Evolutionary conservation across 148 eudicot species (phyloP).

Genomic region (Rhododendron griersonianum): DNA sequence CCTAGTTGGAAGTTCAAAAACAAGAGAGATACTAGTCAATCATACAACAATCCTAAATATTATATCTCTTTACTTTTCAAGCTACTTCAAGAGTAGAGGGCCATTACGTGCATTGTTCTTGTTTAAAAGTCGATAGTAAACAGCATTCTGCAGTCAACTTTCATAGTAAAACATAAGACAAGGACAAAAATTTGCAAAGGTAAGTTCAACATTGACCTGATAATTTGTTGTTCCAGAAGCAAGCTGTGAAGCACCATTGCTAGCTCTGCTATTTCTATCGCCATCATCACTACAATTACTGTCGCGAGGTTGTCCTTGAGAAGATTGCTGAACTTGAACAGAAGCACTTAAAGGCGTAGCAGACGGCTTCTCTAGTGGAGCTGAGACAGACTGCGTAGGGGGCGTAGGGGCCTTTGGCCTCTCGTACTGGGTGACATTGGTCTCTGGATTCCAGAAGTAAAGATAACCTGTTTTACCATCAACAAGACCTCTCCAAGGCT

Average conservation of each 20-base stretch:
- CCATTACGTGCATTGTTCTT: not conserved
- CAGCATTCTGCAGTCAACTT: not conserved
- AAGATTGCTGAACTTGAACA: conserved; percentile 54
- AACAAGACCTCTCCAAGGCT: conserved; percentile 93
- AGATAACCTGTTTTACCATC: conserved; percentile 86
- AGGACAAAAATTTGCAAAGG: not conserved
- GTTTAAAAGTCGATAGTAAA: not conserved
- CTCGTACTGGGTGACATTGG: conserved; percentile 94
- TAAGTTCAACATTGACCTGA: conserved; percentile 41
- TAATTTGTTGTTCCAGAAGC: conserved; percentile 31
- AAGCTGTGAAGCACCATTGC: conserved; percentile 26
- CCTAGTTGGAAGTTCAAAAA: not conserved
- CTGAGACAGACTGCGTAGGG: conserved; percentile 23
- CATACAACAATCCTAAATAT: not conserved
- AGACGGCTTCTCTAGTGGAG: conserved; percentile 23
- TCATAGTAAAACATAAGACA: not conserved
- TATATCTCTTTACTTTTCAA: not conserved
- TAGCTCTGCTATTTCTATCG: conserved; percentile 35
- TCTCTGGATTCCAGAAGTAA: conserved; percentile 96
- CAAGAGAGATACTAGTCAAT: not conserved
- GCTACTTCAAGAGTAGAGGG: not conserved
- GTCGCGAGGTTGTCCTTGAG: conserved; percentile 35
- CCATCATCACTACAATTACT: conserved; percentile 34
- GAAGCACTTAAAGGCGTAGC: conserved; percentile 47
- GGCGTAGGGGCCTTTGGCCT: conserved; percentile 54